phyloP scores from a whole-genome alignment of 108 stramenopile species.

The Stephanodiscus minutulus region DNA sequence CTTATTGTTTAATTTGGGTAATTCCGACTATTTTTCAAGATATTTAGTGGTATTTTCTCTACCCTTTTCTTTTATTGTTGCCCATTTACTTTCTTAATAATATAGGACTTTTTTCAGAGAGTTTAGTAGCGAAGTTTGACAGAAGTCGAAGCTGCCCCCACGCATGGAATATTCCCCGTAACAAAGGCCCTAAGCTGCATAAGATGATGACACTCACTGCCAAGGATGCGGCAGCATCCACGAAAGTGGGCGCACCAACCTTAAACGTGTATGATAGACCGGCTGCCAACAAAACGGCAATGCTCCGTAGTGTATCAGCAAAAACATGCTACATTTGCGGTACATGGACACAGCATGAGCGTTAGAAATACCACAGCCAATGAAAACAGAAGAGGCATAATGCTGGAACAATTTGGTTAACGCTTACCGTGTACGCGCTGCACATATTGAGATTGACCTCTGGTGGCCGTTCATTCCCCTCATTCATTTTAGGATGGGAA shows the following conservation, averaged over 20 bases:
- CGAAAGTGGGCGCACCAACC: constrained; percentile 56
- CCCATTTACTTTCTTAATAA: background rate
- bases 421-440: constrained; percentile 78
- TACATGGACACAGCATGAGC: background rate
- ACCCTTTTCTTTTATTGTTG: background rate
- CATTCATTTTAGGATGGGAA: constrained; percentile 13
- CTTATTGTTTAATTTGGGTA: too few species aligned
- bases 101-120: background rate
- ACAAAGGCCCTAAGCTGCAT: constrained; percentile 62
- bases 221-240: constrained; percentile 76
- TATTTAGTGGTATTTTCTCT: too few species aligned
- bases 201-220: constrained; percentile 73
- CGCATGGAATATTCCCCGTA: constrained; percentile 42
- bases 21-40: too few species aligned
- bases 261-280: constrained; percentile 51
- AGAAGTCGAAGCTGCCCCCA: constrained; percentile 22
- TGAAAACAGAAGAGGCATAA: background rate
- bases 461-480: constrained; percentile 21
- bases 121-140: constrained; percentile 17
- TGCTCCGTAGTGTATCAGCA: constrained; percentile 81
- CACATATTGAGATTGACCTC: constrained; percentile 82
- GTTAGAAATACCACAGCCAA: background rate
- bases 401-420: background rate
- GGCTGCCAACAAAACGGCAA: constrained; percentile 74
- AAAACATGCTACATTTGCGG: constrained; percentile 62